Conservation (phyloP, 345 rosid genomes). For the Arabidopsis arenosa region DNA sequence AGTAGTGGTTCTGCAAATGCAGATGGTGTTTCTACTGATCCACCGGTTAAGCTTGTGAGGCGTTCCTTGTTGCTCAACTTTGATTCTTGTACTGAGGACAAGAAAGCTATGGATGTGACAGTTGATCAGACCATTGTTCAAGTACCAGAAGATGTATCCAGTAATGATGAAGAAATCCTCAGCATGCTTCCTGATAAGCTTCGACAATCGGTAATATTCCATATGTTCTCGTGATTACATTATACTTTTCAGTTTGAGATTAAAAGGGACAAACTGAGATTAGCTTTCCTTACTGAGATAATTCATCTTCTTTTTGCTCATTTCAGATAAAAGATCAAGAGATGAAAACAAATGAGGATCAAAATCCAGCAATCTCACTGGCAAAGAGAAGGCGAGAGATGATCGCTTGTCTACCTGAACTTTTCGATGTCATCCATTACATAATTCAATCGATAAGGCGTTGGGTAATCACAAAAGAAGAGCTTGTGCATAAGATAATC, state of each 20-base stretch:
- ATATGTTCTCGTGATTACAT: background rate
- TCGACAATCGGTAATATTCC: slow-evolving; percentile 60
- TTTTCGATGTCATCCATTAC: slow-evolving; percentile 66
- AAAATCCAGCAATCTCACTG: slow-evolving; percentile 75
- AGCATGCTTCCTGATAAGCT: slow-evolving; percentile 57
- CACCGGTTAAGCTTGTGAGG: slow-evolving; percentile 61
- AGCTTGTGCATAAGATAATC: slow-evolving; percentile 66
- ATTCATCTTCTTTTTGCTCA: background rate
- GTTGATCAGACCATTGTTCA: slow-evolving; percentile 36
- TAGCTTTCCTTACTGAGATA: background rate
- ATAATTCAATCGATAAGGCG: slow-evolving; percentile 66
- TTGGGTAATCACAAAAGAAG: slow-evolving; percentile 74
- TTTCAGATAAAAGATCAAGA: slow-evolving; percentile 77
- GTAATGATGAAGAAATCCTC: slow-evolving; percentile 51
- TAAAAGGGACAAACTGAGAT: background rate
- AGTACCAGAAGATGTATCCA: slow-evolving; percentile 35
- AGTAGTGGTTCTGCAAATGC: slow-evolving; percentile 52
- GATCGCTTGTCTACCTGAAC: slow-evolving; percentile 75
- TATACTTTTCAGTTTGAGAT: background rate
- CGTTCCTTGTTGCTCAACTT: slow-evolving; percentile 63
- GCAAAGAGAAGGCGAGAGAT: slow-evolving; percentile 68
- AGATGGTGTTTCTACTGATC: slow-evolving; percentile 48
- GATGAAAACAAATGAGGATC: slow-evolving; percentile 60
- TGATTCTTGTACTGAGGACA: slow-evolving; percentile 52
- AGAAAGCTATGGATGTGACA: slow-evolving; percentile 8